A percentile compares a stretch with the other conserved stretches of the same genome.
These are phyloP conservation scores for Leccinellum luteum DNA, from an alignment of 768 basidiomycete genomes.

Conservation along the genomic window DNA sequence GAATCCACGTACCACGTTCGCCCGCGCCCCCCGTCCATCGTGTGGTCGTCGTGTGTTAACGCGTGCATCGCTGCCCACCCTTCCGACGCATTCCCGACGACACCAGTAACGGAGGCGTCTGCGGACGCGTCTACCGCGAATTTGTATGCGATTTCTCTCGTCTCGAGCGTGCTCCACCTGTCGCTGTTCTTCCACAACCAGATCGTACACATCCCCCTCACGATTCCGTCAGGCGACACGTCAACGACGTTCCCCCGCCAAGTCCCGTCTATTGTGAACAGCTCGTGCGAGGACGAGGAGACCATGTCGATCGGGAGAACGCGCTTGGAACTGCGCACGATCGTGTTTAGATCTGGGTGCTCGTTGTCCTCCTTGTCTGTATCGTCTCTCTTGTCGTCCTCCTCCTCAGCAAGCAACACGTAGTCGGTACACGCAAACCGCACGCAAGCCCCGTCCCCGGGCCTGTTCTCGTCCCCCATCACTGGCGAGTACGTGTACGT, in stretches of 20 bases:
- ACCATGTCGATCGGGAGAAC: conserved; percentile 9
- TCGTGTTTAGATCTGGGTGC: not conserved
- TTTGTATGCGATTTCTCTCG: conserved; percentile 6
- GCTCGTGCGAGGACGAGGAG: conserved; percentile 2
- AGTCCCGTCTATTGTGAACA: conserved; percentile 6
- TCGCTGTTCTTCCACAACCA: not conserved
- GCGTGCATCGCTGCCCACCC: conserved; percentile 4
- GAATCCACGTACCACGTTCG: conserved; percentile 10
- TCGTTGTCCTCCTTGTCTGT: not conserved
- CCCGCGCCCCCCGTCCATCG: conserved; percentile 13
- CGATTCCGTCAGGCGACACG: conserved; percentile 14
- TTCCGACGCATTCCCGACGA: conserved; percentile 13
- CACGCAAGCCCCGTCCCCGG: not conserved
- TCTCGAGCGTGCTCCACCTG: not conserved
- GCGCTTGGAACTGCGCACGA: conserved; percentile 4
- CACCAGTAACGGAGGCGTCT: not conserved
- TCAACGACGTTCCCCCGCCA: conserved; percentile 18
- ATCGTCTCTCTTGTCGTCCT: not conserved
- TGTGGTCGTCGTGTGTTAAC: not conserved
- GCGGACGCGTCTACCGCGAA: conserved; percentile 20
- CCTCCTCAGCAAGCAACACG: not conserved
- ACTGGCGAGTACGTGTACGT: not conserved
- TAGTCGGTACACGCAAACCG: conserved; percentile 21
- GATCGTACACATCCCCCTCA: conserved; percentile 12
- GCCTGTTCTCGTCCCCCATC: not conserved